These are phyloP conservation scores for Psilocybe mexicana DNA, from an alignment of 1,284 basidiomycete genomes.

Conservation along the genomic window DNA sequence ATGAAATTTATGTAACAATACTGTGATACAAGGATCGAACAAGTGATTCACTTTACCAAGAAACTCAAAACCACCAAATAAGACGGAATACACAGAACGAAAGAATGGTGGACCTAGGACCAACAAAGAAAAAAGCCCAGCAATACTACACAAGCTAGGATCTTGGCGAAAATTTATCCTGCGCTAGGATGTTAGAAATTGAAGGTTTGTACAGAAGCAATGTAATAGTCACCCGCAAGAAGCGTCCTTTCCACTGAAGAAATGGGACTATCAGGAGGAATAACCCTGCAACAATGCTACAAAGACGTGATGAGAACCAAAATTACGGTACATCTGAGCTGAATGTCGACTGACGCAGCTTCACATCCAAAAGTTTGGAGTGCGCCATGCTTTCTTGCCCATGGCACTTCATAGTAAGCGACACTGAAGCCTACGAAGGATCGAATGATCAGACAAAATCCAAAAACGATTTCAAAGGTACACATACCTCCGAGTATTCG, in stretches of 20 bases:
- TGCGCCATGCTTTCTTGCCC: conserved; percentile 56
- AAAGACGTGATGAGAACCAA: not conserved
- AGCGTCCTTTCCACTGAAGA: conserved; percentile 48
- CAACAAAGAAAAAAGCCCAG: no score
- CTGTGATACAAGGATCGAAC: no score
- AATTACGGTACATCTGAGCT: not conserved
- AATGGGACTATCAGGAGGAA: conserved; percentile 55
- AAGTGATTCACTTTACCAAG: no score
- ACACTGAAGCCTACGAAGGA: conserved; percentile 51
- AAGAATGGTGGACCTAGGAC: no score
- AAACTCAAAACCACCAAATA: no score
- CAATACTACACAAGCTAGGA: not conserved
- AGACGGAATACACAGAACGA: no score
- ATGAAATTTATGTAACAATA: no score
- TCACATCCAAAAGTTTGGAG: conserved; percentile 60
- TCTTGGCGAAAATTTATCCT: conserved; percentile 9
- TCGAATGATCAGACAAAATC: not conserved
- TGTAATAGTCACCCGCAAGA: conserved; percentile 40
- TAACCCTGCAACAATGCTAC: conserved; percentile 48
- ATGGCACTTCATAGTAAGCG: conserved; percentile 64
- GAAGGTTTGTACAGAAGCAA: no score
- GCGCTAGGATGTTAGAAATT: no score
- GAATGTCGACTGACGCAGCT: conserved; percentile 44
- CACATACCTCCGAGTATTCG: conserved; percentile 51
- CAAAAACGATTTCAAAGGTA: no score